Evolutionary conservation across 2,329 filamentous ascomycete genomes (phyloP).

Genomic region (Trichoderma brevicompactum): DNA sequence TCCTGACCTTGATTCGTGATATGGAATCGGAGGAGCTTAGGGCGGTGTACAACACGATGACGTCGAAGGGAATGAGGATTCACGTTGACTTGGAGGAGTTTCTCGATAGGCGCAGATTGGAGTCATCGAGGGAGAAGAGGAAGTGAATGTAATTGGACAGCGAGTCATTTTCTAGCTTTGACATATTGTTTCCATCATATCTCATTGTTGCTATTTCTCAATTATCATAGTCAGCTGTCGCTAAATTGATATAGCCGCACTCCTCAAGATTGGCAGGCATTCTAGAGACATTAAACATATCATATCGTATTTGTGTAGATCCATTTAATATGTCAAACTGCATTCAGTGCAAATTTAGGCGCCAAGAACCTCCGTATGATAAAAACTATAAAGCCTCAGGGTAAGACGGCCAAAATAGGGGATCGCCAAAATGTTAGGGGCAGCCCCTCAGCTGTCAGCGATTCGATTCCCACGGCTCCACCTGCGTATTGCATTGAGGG

Average conservation of each 20-base stretch:
- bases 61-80: slow-evolving; percentile 54
- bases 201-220: too few species aligned
- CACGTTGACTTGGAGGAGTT: slow-evolving; percentile 59
- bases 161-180: too few species aligned
- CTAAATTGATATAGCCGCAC: too few species aligned
- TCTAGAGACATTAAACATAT: too few species aligned
- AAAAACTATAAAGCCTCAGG: too few species aligned
- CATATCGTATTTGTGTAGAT: too few species aligned
- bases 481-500: slow-evolving; percentile 9
- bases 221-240: background rate
- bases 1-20: slow-evolving; percentile 48
- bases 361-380: too few species aligned
- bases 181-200: too few species aligned
- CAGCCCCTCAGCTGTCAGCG: slow-evolving; percentile 2
- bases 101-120: slow-evolving; percentile 41
- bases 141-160: slow-evolving; percentile 18
- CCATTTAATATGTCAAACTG: too few species aligned
- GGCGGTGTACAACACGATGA: slow-evolving; percentile 54
- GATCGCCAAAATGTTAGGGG: slow-evolving; percentile 14
- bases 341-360: too few species aligned
- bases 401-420: slow-evolving; percentile 4
- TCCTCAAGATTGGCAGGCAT: too few species aligned
- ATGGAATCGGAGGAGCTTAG: slow-evolving; percentile 55
- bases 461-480: slow-evolving; percentile 8
- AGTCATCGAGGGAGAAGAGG: slow-evolving; percentile 9